phyloP scores from a whole-genome alignment of 768 basidiomycete species.

The Antrodiella citrinella region DNA sequence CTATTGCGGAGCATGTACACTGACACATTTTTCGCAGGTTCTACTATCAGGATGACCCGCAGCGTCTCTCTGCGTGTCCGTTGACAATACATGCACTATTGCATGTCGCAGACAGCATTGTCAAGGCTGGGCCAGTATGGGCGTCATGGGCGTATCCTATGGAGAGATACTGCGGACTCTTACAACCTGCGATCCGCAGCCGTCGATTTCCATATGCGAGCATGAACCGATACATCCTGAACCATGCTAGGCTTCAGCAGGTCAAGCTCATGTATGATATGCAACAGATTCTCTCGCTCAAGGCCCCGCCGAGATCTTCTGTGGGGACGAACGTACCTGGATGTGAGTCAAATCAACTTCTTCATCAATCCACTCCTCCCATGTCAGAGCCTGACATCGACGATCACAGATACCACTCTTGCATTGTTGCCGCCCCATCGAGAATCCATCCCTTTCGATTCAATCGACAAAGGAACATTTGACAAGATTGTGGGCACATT shows the following conservation, averaged over 20 bases:
- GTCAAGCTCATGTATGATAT: conserved; percentile 4
- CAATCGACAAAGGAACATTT: too few species aligned
- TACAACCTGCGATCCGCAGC: conserved; percentile 12
- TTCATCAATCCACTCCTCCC: too few species aligned
- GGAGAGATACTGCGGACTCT: conserved; percentile 17
- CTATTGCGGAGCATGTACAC: too few species aligned
- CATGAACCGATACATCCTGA: conserved; percentile 5
- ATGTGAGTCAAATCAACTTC: too few species aligned
- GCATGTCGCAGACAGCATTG: conserved; percentile 19
- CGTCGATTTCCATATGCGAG: conserved; percentile 9
- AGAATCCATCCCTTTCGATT: too few species aligned
- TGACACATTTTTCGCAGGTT: too few species aligned
- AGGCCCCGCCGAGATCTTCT: too few species aligned
- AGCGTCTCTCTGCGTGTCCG: conserved; percentile 19
- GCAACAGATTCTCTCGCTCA: background rate
- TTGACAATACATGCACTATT: conserved; percentile 24
- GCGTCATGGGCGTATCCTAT: conserved; percentile 20
- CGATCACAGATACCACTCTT: too few species aligned
- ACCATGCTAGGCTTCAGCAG: conserved; percentile 2
- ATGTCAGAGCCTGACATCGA: too few species aligned
- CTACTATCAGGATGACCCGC: conserved; percentile 20
- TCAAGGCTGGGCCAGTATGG: conserved; percentile 16
- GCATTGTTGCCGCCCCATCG: too few species aligned
- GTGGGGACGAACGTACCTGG: too few species aligned
- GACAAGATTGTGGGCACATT: too few species aligned